A percentile compares a stretch with the other conserved stretches of the same genome.
Conservation (phyloP, 179 eudicot genomes). For the Spinacia oleracea region DNA sequence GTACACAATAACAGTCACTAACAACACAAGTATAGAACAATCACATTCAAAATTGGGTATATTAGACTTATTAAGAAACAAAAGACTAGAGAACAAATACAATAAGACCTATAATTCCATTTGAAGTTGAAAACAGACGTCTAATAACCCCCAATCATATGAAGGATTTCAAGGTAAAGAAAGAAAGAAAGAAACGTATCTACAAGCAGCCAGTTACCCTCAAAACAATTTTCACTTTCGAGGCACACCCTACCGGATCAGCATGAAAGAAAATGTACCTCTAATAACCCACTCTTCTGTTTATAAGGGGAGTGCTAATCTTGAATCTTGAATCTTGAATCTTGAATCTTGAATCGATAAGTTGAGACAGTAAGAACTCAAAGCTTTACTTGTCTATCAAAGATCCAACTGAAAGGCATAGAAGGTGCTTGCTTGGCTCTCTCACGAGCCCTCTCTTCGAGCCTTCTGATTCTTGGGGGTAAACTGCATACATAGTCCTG, state of each 20-base stretch:
- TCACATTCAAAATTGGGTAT: conserved; percentile 35
- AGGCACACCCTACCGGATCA: conserved; percentile 4
- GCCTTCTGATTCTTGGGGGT: conserved; percentile 35
- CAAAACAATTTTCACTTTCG: conserved; percentile 7
- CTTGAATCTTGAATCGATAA: not conserved
- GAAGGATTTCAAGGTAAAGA: conserved; percentile 7
- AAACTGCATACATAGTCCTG: conserved; percentile 35
- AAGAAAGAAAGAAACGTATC: conserved; percentile 25
- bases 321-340: no score
- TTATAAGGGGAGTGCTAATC: not conserved
- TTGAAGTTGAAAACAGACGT: conserved; percentile 9
- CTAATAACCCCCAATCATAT: conserved; percentile 21
- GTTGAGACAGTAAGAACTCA: conserved; percentile 6
- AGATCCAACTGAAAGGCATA: conserved; percentile 33
- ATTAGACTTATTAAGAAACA: conserved; percentile 6
- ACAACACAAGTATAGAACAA: not conserved
- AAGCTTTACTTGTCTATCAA: conserved; percentile 32
- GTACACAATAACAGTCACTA: not conserved
- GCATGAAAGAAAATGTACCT: conserved; percentile 14
- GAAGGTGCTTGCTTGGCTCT: conserved; percentile 30
- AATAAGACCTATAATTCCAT: conserved; percentile 21
- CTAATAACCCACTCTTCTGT: conserved; percentile 17
- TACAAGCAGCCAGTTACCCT: conserved; percentile 30
- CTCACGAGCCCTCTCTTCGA: conserved; percentile 34
- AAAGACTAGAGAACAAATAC: conserved; percentile 13